phyloP scores from a whole-genome alignment of 805 yeast species.

The Dipodascus albidus region DNA sequence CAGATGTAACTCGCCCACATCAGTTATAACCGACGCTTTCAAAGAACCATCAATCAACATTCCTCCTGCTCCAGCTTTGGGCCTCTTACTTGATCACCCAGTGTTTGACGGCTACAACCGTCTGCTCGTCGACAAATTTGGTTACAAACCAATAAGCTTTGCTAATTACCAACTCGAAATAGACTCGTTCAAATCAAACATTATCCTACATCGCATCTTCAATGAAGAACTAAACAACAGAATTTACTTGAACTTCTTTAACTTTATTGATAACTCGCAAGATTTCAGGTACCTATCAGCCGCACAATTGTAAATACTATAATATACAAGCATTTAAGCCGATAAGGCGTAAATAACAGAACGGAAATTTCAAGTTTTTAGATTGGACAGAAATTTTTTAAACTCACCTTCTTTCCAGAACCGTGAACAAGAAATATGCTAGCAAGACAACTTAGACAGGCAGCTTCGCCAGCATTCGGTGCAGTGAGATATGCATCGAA shows the following conservation, averaged over 20 bases:
- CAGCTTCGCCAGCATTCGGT: neutral
- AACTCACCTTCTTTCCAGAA: neutral
- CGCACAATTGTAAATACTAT: neutral
- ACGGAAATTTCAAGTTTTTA: neutral
- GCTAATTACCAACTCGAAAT: neutral
- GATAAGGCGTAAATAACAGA: neutral
- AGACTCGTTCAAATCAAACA: neutral
- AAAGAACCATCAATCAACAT: slow-evolving; percentile 65
- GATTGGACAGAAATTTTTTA: neutral
- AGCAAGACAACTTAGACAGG: neutral
- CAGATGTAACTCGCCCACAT: slow-evolving; percentile 64
- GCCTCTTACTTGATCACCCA: slow-evolving; percentile 81
- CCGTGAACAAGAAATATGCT: neutral
- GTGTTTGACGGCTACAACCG: slow-evolving; percentile 66
- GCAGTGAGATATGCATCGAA: neutral
- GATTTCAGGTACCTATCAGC: neutral
- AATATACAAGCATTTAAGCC: neutral
- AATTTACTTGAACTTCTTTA: neutral
- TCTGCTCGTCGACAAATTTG: neutral
- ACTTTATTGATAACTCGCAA: neutral
- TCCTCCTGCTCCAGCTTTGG: slow-evolving; percentile 97
- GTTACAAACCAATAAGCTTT: neutral
- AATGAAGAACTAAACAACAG: neutral
- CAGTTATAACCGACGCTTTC: slow-evolving; percentile 68
- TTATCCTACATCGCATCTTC: neutral